A percentile compares a stretch with the other conserved stretches of the same genome.
phyloP scores from a whole-genome alignment of 2,329 filamentous ascomycete genomes.

The Stagonosporopsis vannaccii region DNA sequence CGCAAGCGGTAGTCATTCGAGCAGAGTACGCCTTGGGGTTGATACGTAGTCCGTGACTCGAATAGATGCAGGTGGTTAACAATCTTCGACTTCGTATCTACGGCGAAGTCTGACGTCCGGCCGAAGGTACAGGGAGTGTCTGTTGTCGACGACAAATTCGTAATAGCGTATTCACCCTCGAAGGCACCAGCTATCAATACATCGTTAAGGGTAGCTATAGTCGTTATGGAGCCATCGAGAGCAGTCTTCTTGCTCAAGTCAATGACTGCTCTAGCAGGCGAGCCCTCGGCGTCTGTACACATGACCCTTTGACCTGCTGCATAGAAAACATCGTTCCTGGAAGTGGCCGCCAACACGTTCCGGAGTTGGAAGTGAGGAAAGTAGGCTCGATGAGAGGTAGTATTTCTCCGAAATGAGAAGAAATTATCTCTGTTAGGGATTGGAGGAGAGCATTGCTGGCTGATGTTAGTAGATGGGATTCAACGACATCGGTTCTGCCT shows the following conservation, averaged over 20 bases:
- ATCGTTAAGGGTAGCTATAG: constrained; percentile 58
- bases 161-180: constrained; percentile 63
- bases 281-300: constrained; percentile 58
- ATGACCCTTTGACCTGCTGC: constrained; percentile 57
- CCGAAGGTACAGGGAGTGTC: constrained; percentile 52
- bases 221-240: constrained; percentile 57
- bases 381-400: constrained; percentile 58
- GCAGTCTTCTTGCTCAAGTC: constrained; percentile 55
- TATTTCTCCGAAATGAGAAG: constrained; percentile 59
- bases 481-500: neutral
- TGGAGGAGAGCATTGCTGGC: constrained; percentile 20
- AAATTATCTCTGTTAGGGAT: constrained; percentile 54
- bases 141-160: constrained; percentile 49
- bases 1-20: constrained; percentile 65
- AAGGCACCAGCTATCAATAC: constrained; percentile 65
- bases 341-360: constrained; percentile 63
- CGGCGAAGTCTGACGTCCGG: constrained; percentile 57
- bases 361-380: constrained; percentile 67
- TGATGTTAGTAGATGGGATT: neutral
- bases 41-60: constrained; percentile 55
- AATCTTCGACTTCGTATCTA: constrained; percentile 60
- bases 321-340: constrained; percentile 64
- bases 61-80: constrained; percentile 66
- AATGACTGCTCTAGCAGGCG: constrained; percentile 53
- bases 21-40: constrained; percentile 61